Base-by-base conservation (phyloP, 441 rosid species). In the Melastoma candidum region DNA sequence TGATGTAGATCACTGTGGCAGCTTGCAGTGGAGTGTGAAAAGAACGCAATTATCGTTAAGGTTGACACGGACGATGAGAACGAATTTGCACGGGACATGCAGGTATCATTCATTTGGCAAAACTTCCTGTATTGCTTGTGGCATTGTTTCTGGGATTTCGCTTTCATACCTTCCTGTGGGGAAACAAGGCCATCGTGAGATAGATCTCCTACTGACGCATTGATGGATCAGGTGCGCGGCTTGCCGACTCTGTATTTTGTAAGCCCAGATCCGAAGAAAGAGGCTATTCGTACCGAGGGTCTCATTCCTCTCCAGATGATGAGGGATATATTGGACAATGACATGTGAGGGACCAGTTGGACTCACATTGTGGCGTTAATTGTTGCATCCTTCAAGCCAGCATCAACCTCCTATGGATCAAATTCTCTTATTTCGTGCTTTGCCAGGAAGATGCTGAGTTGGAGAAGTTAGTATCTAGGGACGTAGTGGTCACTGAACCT, bases 21-120 rank as follows among this genome's bases (percentile, higher is more conserved):
- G 97, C 96, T 87, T 56, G 90, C 93, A 1, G 96, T 87, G 64
- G 93, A 83, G 75, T 83, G 82, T 52, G 95, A 81, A 78, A 77
- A 63, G 58, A 87, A 83, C 56, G 87, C 85, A 39, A 68, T 80
- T 63, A 87, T 90, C 50, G 79, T 85, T 59, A 87, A 87, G 75
- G 97, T 90, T 41, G 95, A 87, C 63, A 81, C 93, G 1, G 93
- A 90, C 51, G 80, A 84, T 36, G 96, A 87, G 65, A 74, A 84
- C 49, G 93, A 90, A 66, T 87, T 90, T 72, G 95, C 95, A 2
- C 74, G 72, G 11, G 88, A 81, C 58, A 85, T 87, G 97, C 97
- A 87, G 96, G 97, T 87, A 67, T 39, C n/a, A 13, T 11, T 52
- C 14, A 14, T 36, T 26, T n/a, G 14, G 44, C 7, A 26, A 29